phyloP scores from a whole-genome alignment of 2,329 filamentous ascomycete genomes.

The Knufia petricola region DNA sequence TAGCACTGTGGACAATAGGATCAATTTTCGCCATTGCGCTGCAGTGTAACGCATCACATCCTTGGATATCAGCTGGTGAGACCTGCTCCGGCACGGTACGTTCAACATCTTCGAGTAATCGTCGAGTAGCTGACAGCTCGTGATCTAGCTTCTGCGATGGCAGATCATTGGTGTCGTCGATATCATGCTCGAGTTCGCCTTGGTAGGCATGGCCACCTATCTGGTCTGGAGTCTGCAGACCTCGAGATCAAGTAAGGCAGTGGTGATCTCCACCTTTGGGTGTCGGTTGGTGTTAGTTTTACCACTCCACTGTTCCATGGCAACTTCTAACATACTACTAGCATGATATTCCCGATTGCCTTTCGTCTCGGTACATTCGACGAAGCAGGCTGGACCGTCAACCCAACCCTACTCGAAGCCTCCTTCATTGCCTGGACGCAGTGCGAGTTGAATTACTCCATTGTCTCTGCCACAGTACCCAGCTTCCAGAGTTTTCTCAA shows the following conservation, averaged over 20 bases:
- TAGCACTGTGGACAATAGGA: constrained; percentile 11
- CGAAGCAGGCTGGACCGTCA: constrained; percentile 24
- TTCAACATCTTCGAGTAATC: constrained; percentile 1
- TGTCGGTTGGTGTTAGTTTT: constrained; percentile 30
- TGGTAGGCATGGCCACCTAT: constrained; percentile 26
- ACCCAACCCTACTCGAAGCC: constrained; percentile 29
- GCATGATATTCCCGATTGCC: constrained; percentile 29
- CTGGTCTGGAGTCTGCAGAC: constrained; percentile 28
- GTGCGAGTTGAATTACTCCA: constrained; percentile 29
- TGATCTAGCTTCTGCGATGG: constrained; percentile 26
- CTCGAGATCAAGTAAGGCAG: constrained; percentile 25
- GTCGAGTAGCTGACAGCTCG: not conserved
- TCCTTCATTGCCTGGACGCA: constrained; percentile 30
- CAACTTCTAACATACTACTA: constrained; percentile 11
- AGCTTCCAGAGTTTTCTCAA: constrained; percentile 30
- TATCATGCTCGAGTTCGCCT: constrained; percentile 27
- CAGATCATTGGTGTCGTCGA: constrained; percentile 28
- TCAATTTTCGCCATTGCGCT: constrained; percentile 21
- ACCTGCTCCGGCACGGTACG: constrained; percentile 20
- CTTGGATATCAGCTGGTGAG: constrained; percentile 18
- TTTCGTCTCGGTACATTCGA: constrained; percentile 29
- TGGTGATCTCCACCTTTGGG: constrained; percentile 28
- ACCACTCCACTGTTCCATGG: not conserved
- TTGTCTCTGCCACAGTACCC: constrained; percentile 30
- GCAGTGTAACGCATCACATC: constrained; percentile 22